Conservation (phyloP, 2,329 filamentous ascomycete genomes). For the Scedosporium minutisporum region DNA sequence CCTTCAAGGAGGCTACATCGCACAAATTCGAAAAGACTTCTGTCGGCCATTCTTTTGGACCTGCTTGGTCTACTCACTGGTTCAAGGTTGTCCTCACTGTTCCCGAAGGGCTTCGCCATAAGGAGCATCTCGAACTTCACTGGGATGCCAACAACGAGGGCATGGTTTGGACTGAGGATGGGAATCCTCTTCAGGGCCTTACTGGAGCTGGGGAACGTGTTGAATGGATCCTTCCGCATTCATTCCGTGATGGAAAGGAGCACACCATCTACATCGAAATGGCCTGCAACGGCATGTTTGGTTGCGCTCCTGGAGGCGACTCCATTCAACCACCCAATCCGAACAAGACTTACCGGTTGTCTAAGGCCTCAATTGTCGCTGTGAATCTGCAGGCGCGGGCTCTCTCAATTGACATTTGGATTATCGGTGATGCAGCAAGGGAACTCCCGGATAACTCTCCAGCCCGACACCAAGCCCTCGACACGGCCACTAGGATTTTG, state of each 20-base stretch:
- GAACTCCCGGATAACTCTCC: conserved; percentile 85
- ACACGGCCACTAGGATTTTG: conserved; percentile 80
- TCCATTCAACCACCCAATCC: conserved; percentile 80
- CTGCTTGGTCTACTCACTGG: conserved; percentile 97
- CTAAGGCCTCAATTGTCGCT: conserved; percentile 75
- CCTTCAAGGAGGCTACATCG: conserved; percentile 72
- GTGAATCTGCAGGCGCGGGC: conserved; percentile 78
- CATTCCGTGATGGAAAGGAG: conserved; percentile 73
- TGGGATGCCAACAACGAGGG: conserved; percentile 95
- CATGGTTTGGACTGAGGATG: conserved; percentile 85
- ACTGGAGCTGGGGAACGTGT: conserved; percentile 81
- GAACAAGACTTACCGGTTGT: conserved; percentile 70
- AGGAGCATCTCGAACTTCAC: conserved; percentile 83
- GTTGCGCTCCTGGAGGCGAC: conserved; percentile 76
- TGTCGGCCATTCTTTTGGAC: conserved; percentile 75
- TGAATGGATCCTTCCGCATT: conserved; percentile 82
- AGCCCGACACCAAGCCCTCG: conserved; percentile 78
- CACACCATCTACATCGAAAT: conserved; percentile 94
- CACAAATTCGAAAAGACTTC: conserved; percentile 66
- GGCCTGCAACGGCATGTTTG: conserved; percentile 98
- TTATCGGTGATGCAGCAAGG: conserved; percentile 82
- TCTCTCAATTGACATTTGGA: conserved; percentile 89
- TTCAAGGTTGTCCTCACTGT: conserved; percentile 77
- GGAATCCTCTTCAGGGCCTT: conserved; percentile 82
- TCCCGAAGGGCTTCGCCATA: conserved; percentile 60